phyloP scores from a whole-genome alignment of 148 eudicot genomes.

The Vaccinium darrowii region DNA sequence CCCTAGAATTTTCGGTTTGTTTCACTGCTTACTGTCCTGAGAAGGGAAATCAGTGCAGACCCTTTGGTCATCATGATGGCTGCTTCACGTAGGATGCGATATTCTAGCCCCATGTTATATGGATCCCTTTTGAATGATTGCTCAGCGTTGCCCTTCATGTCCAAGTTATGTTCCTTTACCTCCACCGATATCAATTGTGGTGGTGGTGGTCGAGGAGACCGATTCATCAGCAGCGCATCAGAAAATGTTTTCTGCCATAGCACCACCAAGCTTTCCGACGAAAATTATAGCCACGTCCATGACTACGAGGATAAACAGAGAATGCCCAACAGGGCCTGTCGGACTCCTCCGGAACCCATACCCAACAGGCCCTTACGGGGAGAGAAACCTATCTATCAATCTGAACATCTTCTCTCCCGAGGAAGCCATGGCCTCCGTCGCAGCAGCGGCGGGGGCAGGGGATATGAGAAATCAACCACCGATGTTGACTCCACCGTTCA shows the following conservation, averaged over 20 bases:
- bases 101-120: conserved; percentile 20
- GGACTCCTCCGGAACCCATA: conserved; percentile 35
- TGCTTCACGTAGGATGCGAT: background rate
- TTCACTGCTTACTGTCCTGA: background rate
- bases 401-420: conserved; percentile 8
- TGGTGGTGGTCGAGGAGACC: conserved; percentile 7
- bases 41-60: background rate
- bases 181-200: conserved; percentile 15
- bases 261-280: background rate
- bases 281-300: conserved; percentile 10
- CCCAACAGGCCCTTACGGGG: conserved; percentile 55
- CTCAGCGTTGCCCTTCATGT: conserved; percentile 5
- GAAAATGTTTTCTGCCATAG: background rate
- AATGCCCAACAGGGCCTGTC: conserved; percentile 4
- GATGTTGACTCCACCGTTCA: background rate
- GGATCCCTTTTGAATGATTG: conserved; percentile 7
- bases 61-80: background rate
- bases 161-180: conserved; percentile 29
- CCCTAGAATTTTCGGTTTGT: background rate
- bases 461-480: background rate
- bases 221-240: background rate
- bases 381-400: conserved; percentile 27
- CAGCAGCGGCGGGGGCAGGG: background rate
- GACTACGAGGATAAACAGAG: conserved; percentile 1
- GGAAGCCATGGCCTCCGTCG: conserved; percentile 8